Evolutionary conservation across 2,329 filamentous ascomycete genomes (phyloP).

Genomic region (Clonostachys rhizophaga): DNA sequence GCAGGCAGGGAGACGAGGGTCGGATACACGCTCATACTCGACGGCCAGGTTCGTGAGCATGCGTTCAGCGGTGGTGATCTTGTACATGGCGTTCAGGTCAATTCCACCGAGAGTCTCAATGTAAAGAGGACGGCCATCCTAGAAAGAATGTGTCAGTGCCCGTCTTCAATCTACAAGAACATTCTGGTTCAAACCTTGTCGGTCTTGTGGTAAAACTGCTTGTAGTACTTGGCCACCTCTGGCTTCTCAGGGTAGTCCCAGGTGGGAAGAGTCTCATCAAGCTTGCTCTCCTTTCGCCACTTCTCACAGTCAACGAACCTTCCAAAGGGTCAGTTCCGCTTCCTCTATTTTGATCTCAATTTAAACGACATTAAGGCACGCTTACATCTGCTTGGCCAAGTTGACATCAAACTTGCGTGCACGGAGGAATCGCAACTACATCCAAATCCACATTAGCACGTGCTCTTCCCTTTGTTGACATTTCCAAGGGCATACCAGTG

Average conservation of each 20-base stretch:
- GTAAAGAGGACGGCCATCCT: constrained; percentile 96
- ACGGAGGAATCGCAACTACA: constrained; percentile 79
- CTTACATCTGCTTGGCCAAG: constrained; percentile 82
- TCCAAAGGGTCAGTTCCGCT: constrained; percentile 13
- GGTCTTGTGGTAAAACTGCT: constrained; percentile 98
- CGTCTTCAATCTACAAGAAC: neutral
- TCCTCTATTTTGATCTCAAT: neutral
- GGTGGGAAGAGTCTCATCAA: constrained; percentile 73
- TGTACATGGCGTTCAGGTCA: constrained; percentile 83
- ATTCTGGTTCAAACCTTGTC: constrained; percentile 57
- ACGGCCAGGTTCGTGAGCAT: constrained; percentile 96
- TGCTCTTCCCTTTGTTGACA: neutral
- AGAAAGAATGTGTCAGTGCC: constrained; percentile 1
- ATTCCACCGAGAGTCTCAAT: constrained; percentile 95
- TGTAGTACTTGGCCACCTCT: constrained; percentile 86
- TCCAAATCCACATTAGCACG: constrained; percentile 4
- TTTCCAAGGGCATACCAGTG: constrained; percentile 53
- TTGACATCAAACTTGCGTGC: constrained; percentile 93
- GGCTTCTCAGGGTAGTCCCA: constrained; percentile 87
- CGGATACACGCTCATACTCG: constrained; percentile 95
- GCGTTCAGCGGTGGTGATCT: constrained; percentile 86
- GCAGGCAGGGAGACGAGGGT: constrained; percentile 91
- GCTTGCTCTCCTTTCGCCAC: constrained; percentile 83
- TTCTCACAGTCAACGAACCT: constrained; percentile 91
- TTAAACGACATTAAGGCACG: neutral